Percentiles rank a stretch among this genome's conserved stretches.
Conservation (phyloP, 139 green algal genomes). For the Picochlorum sp. region DNA sequence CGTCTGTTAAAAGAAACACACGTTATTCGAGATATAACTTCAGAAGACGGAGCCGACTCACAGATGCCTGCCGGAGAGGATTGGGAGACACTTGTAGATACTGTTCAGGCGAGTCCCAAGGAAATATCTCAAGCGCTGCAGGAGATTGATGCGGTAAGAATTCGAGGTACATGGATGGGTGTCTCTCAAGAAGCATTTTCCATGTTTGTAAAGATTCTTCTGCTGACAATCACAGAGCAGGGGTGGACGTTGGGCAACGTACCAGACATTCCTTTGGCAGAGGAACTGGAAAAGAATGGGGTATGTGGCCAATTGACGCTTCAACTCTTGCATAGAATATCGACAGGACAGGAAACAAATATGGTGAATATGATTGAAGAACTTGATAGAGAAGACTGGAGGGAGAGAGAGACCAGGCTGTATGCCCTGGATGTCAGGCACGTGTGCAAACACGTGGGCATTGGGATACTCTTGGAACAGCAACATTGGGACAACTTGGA, state of each 20-base stretch:
- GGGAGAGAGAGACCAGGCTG: background rate
- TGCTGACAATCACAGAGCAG: constrained; percentile 11
- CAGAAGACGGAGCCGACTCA: constrained; percentile 2
- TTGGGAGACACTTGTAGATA: constrained; percentile 31
- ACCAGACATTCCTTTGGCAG: constrained; percentile 4
- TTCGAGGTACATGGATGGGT: constrained; percentile 27
- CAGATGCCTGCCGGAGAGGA: constrained; percentile 13
- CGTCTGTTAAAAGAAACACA: constrained; percentile 14
- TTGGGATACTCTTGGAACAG: constrained; percentile 7
- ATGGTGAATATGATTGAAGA: background rate
- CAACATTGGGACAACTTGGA: constrained; percentile 15
- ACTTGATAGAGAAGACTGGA: background rate
- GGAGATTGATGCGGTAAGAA: constrained; percentile 28
- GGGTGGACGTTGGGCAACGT: background rate
- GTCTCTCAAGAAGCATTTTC: constrained; percentile 43
- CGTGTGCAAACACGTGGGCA: constrained; percentile 24
- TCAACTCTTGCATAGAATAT: constrained; percentile 43
- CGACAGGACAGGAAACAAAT: constrained; percentile 4
- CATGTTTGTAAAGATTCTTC: constrained; percentile 39
- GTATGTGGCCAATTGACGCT: constrained; percentile 27
- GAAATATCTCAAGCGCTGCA: constrained; percentile 36
- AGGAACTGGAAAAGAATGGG: constrained; percentile 22
- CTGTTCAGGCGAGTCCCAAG: constrained; percentile 33
- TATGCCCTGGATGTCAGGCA: constrained; percentile 13
- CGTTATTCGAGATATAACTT: background rate